Evolutionary conservation across 306 rosid genomes (phyloP).

Genomic region (Alnus rubra): DNA sequence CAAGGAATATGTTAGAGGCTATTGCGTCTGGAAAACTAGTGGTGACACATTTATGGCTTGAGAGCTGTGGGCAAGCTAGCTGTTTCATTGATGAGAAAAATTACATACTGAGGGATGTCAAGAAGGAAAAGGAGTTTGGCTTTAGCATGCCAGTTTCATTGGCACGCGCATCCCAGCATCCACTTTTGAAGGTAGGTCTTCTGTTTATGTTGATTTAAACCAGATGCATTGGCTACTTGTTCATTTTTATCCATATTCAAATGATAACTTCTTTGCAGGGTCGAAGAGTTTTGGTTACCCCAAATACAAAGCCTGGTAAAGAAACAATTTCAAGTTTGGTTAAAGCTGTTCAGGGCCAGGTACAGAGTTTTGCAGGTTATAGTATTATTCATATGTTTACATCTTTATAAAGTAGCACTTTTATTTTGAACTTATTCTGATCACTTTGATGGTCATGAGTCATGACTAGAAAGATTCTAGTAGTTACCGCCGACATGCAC

Average conservation of each 20-base stretch:
- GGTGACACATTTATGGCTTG: slow-evolving; percentile 91
- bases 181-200: slow-evolving; percentile 65
- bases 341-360: slow-evolving; percentile 82
- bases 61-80: slow-evolving; percentile 91
- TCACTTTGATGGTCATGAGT: neutral
- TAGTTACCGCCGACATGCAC: neutral
- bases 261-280: slow-evolving; percentile 54
- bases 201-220: slow-evolving; percentile 1
- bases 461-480: neutral
- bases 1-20: slow-evolving; percentile 93
- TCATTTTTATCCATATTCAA: slow-evolving; percentile 12
- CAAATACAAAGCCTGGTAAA: slow-evolving; percentile 78
- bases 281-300: slow-evolving; percentile 75
- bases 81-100: slow-evolving; percentile 86
- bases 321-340: slow-evolving; percentile 70
- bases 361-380: slow-evolving; percentile 30
- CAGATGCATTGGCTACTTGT: slow-evolving; percentile 27
- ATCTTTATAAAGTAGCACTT: neutral
- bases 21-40: slow-evolving; percentile 89
- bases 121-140: slow-evolving; percentile 90
- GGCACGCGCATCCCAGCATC: slow-evolving; percentile 61
- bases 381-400: slow-evolving; percentile 9
- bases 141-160: slow-evolving; percentile 84
- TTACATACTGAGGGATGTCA: slow-evolving; percentile 71
- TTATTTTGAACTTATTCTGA: neutral